A percentile compares a stretch with the other conserved stretches of the same genome.
Conservation (phyloP, 306 rosid genomes). For the Abrus pulchellus region DNA sequence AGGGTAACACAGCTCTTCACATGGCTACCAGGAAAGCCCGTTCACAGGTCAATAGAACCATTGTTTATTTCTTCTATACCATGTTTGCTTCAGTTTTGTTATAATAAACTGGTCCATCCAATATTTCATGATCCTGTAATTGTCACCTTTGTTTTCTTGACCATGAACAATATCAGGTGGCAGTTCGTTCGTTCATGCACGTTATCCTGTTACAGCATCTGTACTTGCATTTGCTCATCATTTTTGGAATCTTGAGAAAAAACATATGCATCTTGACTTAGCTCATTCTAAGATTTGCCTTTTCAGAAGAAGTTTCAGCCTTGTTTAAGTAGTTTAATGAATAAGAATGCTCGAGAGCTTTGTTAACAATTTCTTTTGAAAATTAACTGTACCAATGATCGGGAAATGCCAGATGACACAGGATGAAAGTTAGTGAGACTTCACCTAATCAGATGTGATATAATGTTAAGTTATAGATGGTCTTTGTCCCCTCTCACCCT, state of each 20-base stretch:
- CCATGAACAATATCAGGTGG: slow-evolving; percentile 9
- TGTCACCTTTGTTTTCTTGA: background rate
- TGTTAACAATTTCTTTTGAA: background rate
- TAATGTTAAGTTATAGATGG: background rate
- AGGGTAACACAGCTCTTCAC: slow-evolving; percentile 91
- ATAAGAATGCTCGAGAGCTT: background rate
- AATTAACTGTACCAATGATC: background rate
- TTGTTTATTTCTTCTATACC: background rate
- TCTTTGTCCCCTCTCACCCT: background rate
- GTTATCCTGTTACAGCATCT: background rate
- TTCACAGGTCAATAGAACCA: slow-evolving; percentile 63
- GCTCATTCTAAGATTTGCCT: slow-evolving; percentile 17
- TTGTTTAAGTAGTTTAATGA: slow-evolving; percentile 4
- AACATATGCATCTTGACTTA: background rate
- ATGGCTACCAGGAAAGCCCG: slow-evolving; percentile 92
- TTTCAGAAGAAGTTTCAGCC: slow-evolving; percentile 2
- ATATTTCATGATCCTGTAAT: slow-evolving; percentile 25
- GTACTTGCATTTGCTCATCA: slow-evolving; percentile 3
- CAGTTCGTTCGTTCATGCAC: background rate
- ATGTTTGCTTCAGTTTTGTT: slow-evolving; percentile 39
- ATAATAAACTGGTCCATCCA: slow-evolving; percentile 30
- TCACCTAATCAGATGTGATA: slow-evolving; percentile 9
- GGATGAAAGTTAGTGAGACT: background rate
- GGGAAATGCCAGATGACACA: background rate
- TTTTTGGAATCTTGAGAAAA: background rate